phyloP scores from a whole-genome alignment of 345 rosid genomes.

The Crucihimalaya himalaica region DNA sequence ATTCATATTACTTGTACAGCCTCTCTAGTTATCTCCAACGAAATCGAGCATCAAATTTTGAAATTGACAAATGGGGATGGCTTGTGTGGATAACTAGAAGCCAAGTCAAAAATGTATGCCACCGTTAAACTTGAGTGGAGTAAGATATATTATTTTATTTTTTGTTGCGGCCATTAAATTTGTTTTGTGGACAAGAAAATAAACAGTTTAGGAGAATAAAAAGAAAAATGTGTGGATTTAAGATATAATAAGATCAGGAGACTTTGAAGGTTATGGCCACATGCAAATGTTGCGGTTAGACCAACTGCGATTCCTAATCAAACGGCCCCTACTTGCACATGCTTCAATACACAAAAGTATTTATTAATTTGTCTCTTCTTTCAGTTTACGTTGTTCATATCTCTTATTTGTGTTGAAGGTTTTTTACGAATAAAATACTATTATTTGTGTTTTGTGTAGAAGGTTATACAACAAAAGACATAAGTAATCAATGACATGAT shows the following conservation, averaged over 20 bases:
- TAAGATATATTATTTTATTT: background rate
- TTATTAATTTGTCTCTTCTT: slow-evolving; percentile 35
- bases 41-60: background rate
- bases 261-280: slow-evolving; percentile 45
- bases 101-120: slow-evolving; percentile 37
- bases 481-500: background rate
- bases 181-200: slow-evolving; percentile 30
- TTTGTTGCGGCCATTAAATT: slow-evolving; percentile 3
- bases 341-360: slow-evolving; percentile 38
- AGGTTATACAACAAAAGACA: background rate
- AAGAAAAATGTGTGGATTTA: slow-evolving; percentile 15
- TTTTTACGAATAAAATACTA: background rate
- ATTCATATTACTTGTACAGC: too few species aligned
- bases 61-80: slow-evolving; percentile 15
- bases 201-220: background rate
- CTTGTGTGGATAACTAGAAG: slow-evolving; percentile 17
- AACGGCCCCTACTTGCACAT: slow-evolving; percentile 49
- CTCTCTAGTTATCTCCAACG: too few species aligned
- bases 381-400: slow-evolving; percentile 15
- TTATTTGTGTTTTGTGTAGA: slow-evolving; percentile 1
- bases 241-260: slow-evolving; percentile 31
- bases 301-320: slow-evolving; percentile 43
- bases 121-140: slow-evolving; percentile 30
- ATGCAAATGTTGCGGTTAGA: slow-evolving; percentile 66
- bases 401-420: background rate